phyloP scores from a whole-genome alignment of 2,329 filamentous ascomycete genomes.

The Gremmenia infestans region DNA sequence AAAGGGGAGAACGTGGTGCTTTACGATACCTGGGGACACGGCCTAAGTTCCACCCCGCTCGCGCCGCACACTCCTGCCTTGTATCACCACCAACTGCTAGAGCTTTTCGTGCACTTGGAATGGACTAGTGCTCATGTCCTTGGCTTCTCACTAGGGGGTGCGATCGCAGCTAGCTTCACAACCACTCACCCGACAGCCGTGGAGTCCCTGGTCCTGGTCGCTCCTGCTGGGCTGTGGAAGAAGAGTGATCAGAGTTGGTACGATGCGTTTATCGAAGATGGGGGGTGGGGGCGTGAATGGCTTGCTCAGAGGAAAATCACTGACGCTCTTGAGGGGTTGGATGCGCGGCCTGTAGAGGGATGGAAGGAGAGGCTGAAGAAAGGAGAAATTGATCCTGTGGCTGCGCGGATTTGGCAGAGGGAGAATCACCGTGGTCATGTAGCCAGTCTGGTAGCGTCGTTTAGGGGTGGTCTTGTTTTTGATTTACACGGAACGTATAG shows the following conservation, averaged over 20 bases:
- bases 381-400: slow-evolving; percentile 43
- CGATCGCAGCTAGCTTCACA: slow-evolving; percentile 36
- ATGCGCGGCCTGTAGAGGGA: slow-evolving; percentile 35
- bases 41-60: slow-evolving; percentile 44
- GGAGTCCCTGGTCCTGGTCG: slow-evolving; percentile 37
- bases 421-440: background rate
- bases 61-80: slow-evolving; percentile 36
- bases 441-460: background rate
- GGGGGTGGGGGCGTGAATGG: slow-evolving; percentile 14
- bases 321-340: slow-evolving; percentile 17
- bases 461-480: background rate
- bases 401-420: slow-evolving; percentile 40
- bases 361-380: slow-evolving; percentile 39
- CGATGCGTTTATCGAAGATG: background rate
- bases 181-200: slow-evolving; percentile 29
- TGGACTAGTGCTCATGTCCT: slow-evolving; percentile 43
- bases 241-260: slow-evolving; percentile 20
- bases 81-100: slow-evolving; percentile 40
- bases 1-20: slow-evolving; percentile 32
- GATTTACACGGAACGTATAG: background rate
- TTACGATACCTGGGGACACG: slow-evolving; percentile 50
- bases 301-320: slow-evolving; percentile 18
- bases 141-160: slow-evolving; percentile 46
- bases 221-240: slow-evolving; percentile 40
- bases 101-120: slow-evolving; percentile 35